Base-by-base conservation (phyloP, 129 eudicot genomes). In the Helichrysum umbraculigerum region DNA sequence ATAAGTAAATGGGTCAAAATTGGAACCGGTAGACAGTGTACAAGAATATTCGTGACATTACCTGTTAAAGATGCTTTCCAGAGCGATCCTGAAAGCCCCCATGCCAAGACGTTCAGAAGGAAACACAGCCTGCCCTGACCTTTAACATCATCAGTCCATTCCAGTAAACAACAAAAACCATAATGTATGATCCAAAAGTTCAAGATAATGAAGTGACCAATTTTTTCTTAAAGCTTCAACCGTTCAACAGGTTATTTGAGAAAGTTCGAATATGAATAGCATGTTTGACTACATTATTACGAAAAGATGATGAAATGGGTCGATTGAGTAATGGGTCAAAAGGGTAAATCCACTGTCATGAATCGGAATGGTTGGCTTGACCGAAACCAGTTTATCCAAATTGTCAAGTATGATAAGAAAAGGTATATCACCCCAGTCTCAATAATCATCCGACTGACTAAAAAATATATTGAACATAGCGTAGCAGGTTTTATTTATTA, bases 61-160 rank as follows among this genome's bases (percentile, higher is more conserved):
- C 95, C 86, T 89, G 80, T 86, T 89, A 75, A 82, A 89, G 72
- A 89, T 78, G 66, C 89, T 86, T 85, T 89, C 89, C 76, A 86
- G 79, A 59, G 95, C 89, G 3, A 86, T 85, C 80, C 95, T 82
- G 42, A 89, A 89, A 37, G 95, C 91, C 74, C 95, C 91, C 86
- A 80, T 76, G 71, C 95, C 95, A 74, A 89, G 89, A 72, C 91
- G 89, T 76, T 89, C 83, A 34, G 70, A 71, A 68, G 89, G 95
- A 82, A 89, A 89, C 77, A 79, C 91, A 80, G 89, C 91, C 91
- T 86, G 81, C 63, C 72, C 34, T 73, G 66, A 81, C 60, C 77
- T 66, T 65, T 71, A 37, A 83, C 39, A 65, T 39, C 58, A 69
- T 79, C 83, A 85, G 83, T 51, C 54, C 28, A 41, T 74, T 63